A percentile compares a stretch with the other conserved stretches of the same genome.
Conservation (phyloP, 164 flowering plant genomes). For the Kalanchoe fedtschenkoi region DNA sequence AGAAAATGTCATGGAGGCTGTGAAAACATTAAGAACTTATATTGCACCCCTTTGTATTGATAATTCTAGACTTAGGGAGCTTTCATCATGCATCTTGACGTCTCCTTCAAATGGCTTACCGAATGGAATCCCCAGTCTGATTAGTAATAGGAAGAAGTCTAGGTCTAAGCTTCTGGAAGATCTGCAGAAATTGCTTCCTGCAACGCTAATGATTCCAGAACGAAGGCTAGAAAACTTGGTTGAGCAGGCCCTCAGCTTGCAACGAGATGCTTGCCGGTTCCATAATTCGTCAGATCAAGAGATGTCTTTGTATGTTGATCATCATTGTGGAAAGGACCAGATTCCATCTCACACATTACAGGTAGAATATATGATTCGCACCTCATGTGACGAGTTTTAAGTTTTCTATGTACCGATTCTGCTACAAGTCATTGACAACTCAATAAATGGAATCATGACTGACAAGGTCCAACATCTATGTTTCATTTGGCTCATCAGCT, state of each 20-base stretch:
- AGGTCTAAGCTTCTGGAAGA: conserved; percentile 43
- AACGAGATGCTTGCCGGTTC: conserved; percentile 60
- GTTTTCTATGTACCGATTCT: background rate
- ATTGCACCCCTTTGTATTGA: conserved; percentile 58
- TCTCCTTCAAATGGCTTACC: conserved; percentile 24
- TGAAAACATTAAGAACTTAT: conserved; percentile 58
- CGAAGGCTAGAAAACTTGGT: conserved; percentile 48
- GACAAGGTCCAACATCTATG: background rate
- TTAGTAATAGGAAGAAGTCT: conserved; percentile 20
- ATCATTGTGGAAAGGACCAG: conserved; percentile 69
- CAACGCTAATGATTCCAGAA: conserved; percentile 24
- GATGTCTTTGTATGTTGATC: conserved; percentile 67
- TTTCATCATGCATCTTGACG: conserved; percentile 38
- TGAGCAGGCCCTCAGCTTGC: conserved; percentile 71
- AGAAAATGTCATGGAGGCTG: conserved; percentile 50
- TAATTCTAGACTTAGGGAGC: conserved; percentile 45
- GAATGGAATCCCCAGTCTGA: conserved; percentile 22
- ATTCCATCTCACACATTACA: conserved; percentile 71
- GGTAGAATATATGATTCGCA: conserved; percentile 25
- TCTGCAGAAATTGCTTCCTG: conserved; percentile 60
- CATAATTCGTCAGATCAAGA: conserved; percentile 61
- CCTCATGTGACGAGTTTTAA: background rate
- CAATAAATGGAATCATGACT: no score
- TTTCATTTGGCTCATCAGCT: background rate
- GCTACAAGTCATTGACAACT: no score